Evolutionary conservation across 495 filamentous ascomycete genomes (phyloP), one percentile per base, ranked within the genome.

Genomic region (Penicillium cataractarum): DNA sequence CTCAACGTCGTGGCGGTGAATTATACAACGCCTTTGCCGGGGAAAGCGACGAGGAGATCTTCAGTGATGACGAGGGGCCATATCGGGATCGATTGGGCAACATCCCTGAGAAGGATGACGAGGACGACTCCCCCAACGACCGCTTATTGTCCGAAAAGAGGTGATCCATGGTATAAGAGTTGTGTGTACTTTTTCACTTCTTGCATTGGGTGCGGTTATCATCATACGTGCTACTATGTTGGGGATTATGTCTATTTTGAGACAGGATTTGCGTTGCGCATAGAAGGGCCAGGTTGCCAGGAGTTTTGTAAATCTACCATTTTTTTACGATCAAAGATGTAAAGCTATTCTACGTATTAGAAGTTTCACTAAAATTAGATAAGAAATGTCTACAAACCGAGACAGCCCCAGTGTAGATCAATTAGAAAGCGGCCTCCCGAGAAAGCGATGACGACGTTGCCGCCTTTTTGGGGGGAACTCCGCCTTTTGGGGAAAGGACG

Each of bases 1-100:
- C 70, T 17, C 77, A 76, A 70, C 85, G 86, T 56, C 84, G 90
- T 56, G 92, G 89, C 22, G 90, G 91, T 27, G 89, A 96, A 76
- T 76, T 99, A 39, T 99, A 99, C 76, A 91, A 97, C 82, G 92
- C 95, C 35, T 97, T 97, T 84, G 91, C 92, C 8, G 83, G 87
- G 13, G 87, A 90, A 65, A 88, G 85, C 60, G 93, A 95, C 54
- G 91, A 92, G 60, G 85, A 87, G 50, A 71, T 84, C 37, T 83
- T 84, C 60, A 86, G 84, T 59, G 84, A 86, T 42, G 86, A 86
- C 7, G 82, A 82, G 26, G 80, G 80, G 31, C 71, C 74, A 4
- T 82, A 81, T 49, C 69, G 66, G 31, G 78, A 82, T 65, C 71
- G 71, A 22, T 35, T 60, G 62, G 70, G 57, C 58, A 72, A 65